phyloP scores from a whole-genome alignment of 2,329 filamentous ascomycete genomes.

The Exophiala xenobiotica region DNA sequence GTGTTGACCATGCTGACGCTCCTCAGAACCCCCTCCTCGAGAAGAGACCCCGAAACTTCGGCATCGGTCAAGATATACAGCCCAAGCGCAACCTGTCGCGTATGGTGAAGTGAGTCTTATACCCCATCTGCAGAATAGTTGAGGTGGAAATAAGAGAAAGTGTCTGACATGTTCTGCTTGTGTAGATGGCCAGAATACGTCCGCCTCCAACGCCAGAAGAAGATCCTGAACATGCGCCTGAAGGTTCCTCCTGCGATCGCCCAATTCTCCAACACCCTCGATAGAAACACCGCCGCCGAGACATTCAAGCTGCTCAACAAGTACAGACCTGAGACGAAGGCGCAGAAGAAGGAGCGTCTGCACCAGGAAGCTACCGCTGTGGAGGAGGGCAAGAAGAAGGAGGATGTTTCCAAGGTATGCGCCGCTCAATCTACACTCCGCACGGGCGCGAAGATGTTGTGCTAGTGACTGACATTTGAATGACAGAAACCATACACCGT shows the following conservation, averaged over 20 bases:
- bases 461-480: neutral
- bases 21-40: slow-evolving; percentile 95
- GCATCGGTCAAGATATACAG: slow-evolving; percentile 98
- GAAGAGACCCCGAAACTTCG: slow-evolving; percentile 96
- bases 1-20: slow-evolving; percentile 17
- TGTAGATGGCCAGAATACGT: slow-evolving; percentile 91
- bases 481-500: slow-evolving; percentile 83
- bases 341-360: slow-evolving; percentile 99
- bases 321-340: slow-evolving; percentile 99
- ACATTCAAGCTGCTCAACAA: slow-evolving; percentile 99
- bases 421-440: neutral
- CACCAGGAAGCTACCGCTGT: slow-evolving; percentile 97
- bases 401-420: slow-evolving; percentile 84
- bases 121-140: neutral
- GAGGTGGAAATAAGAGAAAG: neutral
- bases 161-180: too few relatives aligned
- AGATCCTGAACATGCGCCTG: slow-evolving; percentile 97
- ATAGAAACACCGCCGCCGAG: slow-evolving; percentile 95
- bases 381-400: slow-evolving; percentile 99
- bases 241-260: slow-evolving; percentile 97
- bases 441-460: neutral
- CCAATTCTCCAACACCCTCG: slow-evolving; percentile 96
- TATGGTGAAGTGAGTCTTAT: slow-evolving; percentile 72
- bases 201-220: slow-evolving; percentile 88
- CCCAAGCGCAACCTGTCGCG: slow-evolving; percentile 90